Base-by-base conservation (phyloP, 495 filamentous ascomycete genomes). In the Schizothecium vesticola region DNA sequence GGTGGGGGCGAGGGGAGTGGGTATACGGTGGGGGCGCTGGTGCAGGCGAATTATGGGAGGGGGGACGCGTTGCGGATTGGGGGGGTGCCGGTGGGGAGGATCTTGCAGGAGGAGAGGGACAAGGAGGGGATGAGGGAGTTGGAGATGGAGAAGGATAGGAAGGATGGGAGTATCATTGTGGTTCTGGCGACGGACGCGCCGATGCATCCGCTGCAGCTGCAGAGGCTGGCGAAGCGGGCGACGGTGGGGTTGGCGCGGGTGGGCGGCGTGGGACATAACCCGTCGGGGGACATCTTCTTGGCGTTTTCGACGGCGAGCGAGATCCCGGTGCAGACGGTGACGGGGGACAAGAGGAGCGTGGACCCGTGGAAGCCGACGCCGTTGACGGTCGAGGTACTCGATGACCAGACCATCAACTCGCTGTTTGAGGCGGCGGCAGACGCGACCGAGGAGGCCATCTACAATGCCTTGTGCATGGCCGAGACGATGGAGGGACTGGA, bases 161-260 rank as follows among this genome's bases (percentile, higher is more conserved):
- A 84, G 65, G 85, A 86, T 60, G 85, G 84, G n/a, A 82, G 80
- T 65, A 86, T 87, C 66, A 84, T 87, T 67, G 77, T 86, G 56
- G 73, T 86, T 36, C 59, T 87, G 55, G 80, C 79, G 8, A 87
- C 85, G 3, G 81, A 85, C 70, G 84, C 82, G 25, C 84, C 84
- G 11, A 72, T 87, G 21, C 77, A 82, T 59, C 78, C 82, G 8
- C 58, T 75, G n/a, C 84, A 86, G 69, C 77, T 85, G 24, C 81
- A 86, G 70, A 80, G 84, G 6, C 70, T 86, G 5, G 84, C 85
- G 12, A 83, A 83, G 69, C 77, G 83, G 63, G 84, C 83, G 10
- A 84, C 81, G 12, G 80, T 83, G 3, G 85, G 85, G 8, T 61
- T 86, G n/a, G 71, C 81, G 4, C 76, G 75, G 57, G 84, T 83